Evolutionary conservation across 2,329 filamentous ascomycete genomes (phyloP), one percentile per base, ranked within the genome.

Genomic region (Aspergillus fijiensis): DNA sequence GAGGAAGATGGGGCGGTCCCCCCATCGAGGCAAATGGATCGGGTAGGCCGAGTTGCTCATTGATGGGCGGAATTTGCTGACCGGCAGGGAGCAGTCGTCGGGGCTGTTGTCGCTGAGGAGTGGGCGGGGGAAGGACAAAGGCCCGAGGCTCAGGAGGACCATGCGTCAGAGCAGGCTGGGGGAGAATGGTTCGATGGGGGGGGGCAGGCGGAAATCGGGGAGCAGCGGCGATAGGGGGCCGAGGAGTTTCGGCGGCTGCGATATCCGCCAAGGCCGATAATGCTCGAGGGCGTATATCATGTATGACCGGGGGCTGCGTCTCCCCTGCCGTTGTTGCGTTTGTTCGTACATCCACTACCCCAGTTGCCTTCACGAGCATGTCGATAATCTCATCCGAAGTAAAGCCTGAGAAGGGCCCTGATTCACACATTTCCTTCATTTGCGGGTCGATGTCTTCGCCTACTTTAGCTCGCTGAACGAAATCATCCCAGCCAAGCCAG

Each of bases 401-500:
- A 11, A 63, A 61, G n/a, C 68, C 68, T n/a, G 68, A 66, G 14
- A 68, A 61, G 7, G 66, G 58, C 2, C 61, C 66, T 10, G 61
- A 67, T 35, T 74, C 66, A 55, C 70, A 65, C 55, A 77, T 69
- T 33, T 76, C 74, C 57, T 74, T 73, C 64, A 79, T 73, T 63
- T 76, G 73, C 6, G 75, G 74, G 50, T 73, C 72, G 50, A 78
- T 69, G 49, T 77, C 75, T 35, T 68, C 71, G 25, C 73, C 72
- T 42, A 77, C 64, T 51, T 74, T 74, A 42, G 71, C 76, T 19
- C 75, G 72, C 59, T 74, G 74, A 25, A 76, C 65, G 31, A 79
- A 78, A 59, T 78, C 74, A 14, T 77, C 76, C 76, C 76, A 79
- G 52, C 70, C 70, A 49, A 69, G 63, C n/a, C 63, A 62, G 47